Percentiles rank a stretch among this genome's conserved stretches.
These are phyloP conservation scores for Calonectria crousiana DNA, from an alignment of 2,329 filamentous ascomycete genomes.

Conservation along the genomic window DNA sequence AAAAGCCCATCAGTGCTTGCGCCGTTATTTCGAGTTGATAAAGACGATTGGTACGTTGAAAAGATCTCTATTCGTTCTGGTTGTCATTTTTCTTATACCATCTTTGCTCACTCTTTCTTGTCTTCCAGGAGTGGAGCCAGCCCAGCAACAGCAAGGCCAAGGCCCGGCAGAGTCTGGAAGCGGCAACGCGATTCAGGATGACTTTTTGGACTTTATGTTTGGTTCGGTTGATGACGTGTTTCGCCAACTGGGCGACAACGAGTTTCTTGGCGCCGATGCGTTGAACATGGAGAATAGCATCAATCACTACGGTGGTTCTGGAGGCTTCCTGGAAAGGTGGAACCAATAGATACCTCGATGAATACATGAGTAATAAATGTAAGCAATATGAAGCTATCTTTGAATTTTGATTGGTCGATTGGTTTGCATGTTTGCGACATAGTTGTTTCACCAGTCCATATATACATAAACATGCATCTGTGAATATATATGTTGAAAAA, in stretches of 20 bases:
- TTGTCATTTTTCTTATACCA: neutral
- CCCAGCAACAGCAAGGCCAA: neutral
- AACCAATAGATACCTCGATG: neutral
- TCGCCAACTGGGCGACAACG: slow-evolving; percentile 20
- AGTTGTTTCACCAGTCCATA: neutral
- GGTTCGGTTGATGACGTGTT: slow-evolving; percentile 24
- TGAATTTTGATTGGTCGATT: too few relatives aligned
- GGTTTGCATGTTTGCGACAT: too few relatives aligned
- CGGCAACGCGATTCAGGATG: neutral
- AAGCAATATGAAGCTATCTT: neutral
- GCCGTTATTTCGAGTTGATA: slow-evolving; percentile 31
- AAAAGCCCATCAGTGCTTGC: slow-evolving; percentile 39
- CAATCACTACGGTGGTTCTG: slow-evolving; percentile 8
- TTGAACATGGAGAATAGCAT: slow-evolving; percentile 23
- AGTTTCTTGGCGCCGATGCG: slow-evolving; percentile 15
- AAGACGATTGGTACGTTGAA: slow-evolving; percentile 26
- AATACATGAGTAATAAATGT: slow-evolving; percentile 10
- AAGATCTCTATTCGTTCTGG: neutral
- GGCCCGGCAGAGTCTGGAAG: neutral
- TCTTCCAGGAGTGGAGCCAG: neutral
- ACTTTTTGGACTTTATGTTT: slow-evolving; percentile 27
- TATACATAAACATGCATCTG: too few relatives aligned
- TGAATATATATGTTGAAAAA: neutral
- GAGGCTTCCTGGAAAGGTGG: neutral
- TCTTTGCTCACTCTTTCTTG: neutral